Conservation (phyloP, 495 filamentous ascomycete genomes). For the Darksidea phi region DNA sequence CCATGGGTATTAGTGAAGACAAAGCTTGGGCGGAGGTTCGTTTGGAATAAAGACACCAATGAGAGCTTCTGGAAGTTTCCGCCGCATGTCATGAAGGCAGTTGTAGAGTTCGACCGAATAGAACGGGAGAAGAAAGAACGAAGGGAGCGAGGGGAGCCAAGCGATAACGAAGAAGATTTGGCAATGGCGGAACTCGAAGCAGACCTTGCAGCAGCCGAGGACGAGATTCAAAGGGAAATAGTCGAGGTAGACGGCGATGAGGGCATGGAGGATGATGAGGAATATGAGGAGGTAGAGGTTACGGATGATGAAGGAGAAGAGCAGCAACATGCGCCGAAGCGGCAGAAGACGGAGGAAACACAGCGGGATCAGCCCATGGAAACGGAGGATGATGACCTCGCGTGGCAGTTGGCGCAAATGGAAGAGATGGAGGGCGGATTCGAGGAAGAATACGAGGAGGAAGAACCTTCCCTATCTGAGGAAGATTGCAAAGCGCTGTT, state of each 20-base stretch:
- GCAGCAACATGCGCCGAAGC: conserved; percentile 59
- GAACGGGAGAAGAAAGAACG: conserved; percentile 54
- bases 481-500: conserved; percentile 61
- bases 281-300: conserved; percentile 90
- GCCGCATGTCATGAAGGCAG: conserved; percentile 73
- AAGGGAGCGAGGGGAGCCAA: conserved; percentile 42
- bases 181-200: conserved; percentile 39
- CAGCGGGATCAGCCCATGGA: conserved; percentile 63
- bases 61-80: conserved; percentile 94
- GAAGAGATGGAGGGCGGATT: conserved; percentile 65
- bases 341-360: conserved; percentile 62
- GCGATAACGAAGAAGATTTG: conserved; percentile 30
- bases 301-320: conserved; percentile 54
- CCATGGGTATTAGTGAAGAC: conserved; percentile 95
- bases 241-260: conserved; percentile 37
- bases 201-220: conserved; percentile 21
- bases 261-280: conserved; percentile 51
- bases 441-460: conserved; percentile 57
- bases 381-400: conserved; percentile 94
- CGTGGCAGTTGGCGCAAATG: conserved; percentile 86
- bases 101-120: conserved; percentile 65
- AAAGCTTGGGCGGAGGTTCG: conserved; percentile 81
- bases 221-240: conserved; percentile 39
- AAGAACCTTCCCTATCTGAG: conserved; percentile 50
- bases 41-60: conserved; percentile 76